These are phyloP conservation scores for Wickerhamiella dianesei DNA, from an alignment of 805 yeast species.

Conservation along the genomic window DNA sequence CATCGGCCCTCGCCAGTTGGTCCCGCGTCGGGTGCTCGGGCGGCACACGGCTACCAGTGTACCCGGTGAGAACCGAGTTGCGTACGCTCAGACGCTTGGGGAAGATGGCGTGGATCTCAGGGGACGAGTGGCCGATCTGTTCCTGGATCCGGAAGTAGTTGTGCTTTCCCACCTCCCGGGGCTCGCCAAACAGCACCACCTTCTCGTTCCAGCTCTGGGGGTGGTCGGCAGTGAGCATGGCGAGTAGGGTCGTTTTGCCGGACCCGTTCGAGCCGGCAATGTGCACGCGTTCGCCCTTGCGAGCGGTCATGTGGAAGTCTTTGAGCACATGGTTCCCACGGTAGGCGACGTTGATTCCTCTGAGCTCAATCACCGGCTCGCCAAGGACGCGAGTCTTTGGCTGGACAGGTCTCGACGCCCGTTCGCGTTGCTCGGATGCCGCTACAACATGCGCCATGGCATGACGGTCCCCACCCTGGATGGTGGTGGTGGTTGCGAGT, in stretches of 20 bases:
- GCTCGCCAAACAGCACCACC: slow-evolving; percentile 48
- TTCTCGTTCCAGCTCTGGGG: slow-evolving; percentile 87
- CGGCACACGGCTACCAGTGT: slow-evolving; percentile 48
- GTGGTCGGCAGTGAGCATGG: slow-evolving; percentile 83
- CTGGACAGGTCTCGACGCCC: slow-evolving; percentile 1
- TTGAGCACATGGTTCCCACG: slow-evolving; percentile 39
- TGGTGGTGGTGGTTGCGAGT: slow-evolving; percentile 19
- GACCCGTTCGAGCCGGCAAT: slow-evolving; percentile 81
- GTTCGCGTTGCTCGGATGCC: slow-evolving; percentile 1
- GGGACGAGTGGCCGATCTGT: slow-evolving; percentile 75
- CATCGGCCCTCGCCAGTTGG: slow-evolving; percentile 30
- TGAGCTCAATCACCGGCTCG: slow-evolving; percentile 37
- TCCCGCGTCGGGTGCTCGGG: slow-evolving; percentile 30
- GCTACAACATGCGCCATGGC: slow-evolving; percentile 4
- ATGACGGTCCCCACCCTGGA: slow-evolving; percentile 21
- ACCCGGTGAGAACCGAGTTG: slow-evolving; percentile 60
- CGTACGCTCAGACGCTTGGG: slow-evolving; percentile 41
- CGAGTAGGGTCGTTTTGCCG: slow-evolving; percentile 79
- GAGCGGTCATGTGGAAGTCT: slow-evolving; percentile 52
- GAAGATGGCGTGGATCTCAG: slow-evolving; percentile 83
- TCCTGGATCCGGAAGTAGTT: slow-evolving; percentile 69
- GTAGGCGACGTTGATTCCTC: slow-evolving; percentile 52
- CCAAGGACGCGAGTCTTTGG: slow-evolving; percentile 2
- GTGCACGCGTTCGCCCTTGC: slow-evolving; percentile 74
- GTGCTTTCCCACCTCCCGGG: slow-evolving; percentile 59